phyloP scores from a whole-genome alignment of 371 early-diverging fungal species.

The Mucor circinelloides region DNA sequence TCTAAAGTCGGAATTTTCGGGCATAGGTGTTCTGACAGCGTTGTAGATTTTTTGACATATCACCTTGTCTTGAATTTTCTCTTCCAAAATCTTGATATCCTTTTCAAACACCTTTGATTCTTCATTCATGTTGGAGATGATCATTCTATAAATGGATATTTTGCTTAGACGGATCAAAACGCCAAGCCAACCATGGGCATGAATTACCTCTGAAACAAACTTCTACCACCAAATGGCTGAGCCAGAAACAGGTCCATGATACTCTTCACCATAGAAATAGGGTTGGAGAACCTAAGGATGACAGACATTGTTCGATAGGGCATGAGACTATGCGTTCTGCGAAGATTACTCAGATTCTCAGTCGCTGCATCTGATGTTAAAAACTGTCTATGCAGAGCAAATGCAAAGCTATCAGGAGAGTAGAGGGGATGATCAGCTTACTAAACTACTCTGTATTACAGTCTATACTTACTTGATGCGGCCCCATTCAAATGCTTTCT shows the following conservation, averaged over 20 bases:
- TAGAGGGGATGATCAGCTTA: background rate
- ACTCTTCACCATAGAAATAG: slow-evolving; percentile 64
- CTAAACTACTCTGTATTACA: background rate
- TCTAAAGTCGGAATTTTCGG: slow-evolving; percentile 12
- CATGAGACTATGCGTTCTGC: slow-evolving; percentile 58
- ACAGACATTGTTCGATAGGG: slow-evolving; percentile 62
- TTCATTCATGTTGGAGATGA: slow-evolving; percentile 61
- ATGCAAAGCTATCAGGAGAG: slow-evolving; percentile 54
- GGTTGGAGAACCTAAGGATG: slow-evolving; percentile 62
- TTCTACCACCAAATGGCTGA: slow-evolving; percentile 67
- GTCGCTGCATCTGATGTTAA: slow-evolving; percentile 61
- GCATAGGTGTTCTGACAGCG: slow-evolving; percentile 51
- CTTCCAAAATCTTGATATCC: slow-evolving; percentile 51
- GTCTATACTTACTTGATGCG: slow-evolving; percentile 44
- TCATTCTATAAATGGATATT: slow-evolving; percentile 30
- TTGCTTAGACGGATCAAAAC: background rate
- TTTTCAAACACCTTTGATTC: slow-evolving; percentile 55
- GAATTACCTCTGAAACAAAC: slow-evolving; percentile 61
- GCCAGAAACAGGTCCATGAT: slow-evolving; percentile 66
- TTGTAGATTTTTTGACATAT: slow-evolving; percentile 59
- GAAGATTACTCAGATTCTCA: slow-evolving; percentile 55
- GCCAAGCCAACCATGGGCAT: background rate
- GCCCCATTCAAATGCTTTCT: slow-evolving; percentile 66
- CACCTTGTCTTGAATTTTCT: slow-evolving; percentile 38
- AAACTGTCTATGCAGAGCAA: slow-evolving; percentile 60